These are phyloP conservation scores for Pythium aphanidermatum DNA, from an alignment of 352 stramenopile species.

Conservation along the genomic window DNA sequence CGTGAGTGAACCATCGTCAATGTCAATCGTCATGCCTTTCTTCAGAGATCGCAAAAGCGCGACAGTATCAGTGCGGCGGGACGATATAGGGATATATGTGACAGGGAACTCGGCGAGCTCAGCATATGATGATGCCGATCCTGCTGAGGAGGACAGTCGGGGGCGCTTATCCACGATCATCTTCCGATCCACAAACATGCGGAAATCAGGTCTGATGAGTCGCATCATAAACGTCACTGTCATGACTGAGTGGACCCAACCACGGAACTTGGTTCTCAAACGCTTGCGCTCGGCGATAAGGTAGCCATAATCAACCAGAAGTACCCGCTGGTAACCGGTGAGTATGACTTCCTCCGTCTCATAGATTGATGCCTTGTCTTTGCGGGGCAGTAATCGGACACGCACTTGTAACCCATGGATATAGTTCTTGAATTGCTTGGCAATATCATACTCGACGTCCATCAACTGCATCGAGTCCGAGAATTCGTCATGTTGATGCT, in stretches of 20 bases:
- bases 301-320: slow-evolving; percentile 73
- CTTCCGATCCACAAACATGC: slow-evolving; percentile 23
- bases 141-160: slow-evolving; percentile 14
- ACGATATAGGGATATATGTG: slow-evolving; percentile 63
- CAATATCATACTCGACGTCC: slow-evolving; percentile 72
- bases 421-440: slow-evolving; percentile 65
- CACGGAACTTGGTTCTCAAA: slow-evolving; percentile 52
- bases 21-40: slow-evolving; percentile 51
- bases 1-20: slow-evolving; percentile 72
- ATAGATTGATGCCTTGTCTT: slow-evolving; percentile 27
- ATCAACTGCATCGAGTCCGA: slow-evolving; percentile 49
- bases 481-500: slow-evolving; percentile 29
- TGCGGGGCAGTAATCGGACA: slow-evolving; percentile 45
- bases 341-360: slow-evolving; percentile 48
- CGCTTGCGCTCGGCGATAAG: slow-evolving; percentile 60
- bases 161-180: slow-evolving; percentile 24
- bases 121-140: slow-evolving; percentile 33
- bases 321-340: slow-evolving; percentile 52
- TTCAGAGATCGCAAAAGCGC: slow-evolving; percentile 46
- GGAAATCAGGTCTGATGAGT: slow-evolving; percentile 41
- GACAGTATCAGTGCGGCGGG: slow-evolving; percentile 39
- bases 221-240: slow-evolving; percentile 44
- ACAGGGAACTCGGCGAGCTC: slow-evolving; percentile 58
- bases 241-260: slow-evolving; percentile 48
- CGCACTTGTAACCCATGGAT: slow-evolving; percentile 44